These are phyloP conservation scores for Colletotrichum limetticola DNA, from an alignment of 2,329 filamentous ascomycete genomes.

Conservation along the genomic window DNA sequence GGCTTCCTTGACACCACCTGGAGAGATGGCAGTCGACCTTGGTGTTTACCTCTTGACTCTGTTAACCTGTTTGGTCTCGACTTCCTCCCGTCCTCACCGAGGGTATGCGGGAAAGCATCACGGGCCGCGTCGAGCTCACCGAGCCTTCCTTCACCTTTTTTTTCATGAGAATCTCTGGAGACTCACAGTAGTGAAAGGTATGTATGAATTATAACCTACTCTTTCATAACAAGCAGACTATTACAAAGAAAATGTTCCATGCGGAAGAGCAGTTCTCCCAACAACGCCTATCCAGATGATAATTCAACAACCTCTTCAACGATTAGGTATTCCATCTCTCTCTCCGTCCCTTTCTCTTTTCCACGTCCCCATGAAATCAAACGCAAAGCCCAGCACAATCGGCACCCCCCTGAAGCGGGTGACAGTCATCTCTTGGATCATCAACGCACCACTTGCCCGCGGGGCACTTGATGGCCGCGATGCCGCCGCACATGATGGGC, in stretches of 20 bases:
- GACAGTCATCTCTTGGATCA: constrained; percentile 40
- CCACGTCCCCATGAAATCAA: constrained; percentile 18
- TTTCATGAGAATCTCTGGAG: background rate
- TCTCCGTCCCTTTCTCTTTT: too few species aligned
- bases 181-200: background rate
- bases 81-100: background rate
- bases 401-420: constrained; percentile 41
- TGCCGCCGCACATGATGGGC: constrained; percentile 39
- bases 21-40: background rate
- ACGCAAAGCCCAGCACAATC: constrained; percentile 47
- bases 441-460: constrained; percentile 43
- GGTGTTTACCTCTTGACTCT: background rate
- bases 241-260: background rate
- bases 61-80: background rate
- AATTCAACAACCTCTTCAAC: background rate
- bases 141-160: background rate
- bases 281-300: background rate
- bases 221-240: background rate
- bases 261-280: background rate
- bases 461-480: constrained; percentile 41
- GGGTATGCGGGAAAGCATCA: background rate
- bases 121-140: background rate
- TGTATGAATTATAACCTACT: background rate
- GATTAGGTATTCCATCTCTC: background rate
- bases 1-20: background rate